A percentile compares a stretch with the other conserved stretches of the same genome.
Evolutionary conservation across 805 yeast species (phyloP).

Genomic region (Priceomyces fermenticarens): DNA sequence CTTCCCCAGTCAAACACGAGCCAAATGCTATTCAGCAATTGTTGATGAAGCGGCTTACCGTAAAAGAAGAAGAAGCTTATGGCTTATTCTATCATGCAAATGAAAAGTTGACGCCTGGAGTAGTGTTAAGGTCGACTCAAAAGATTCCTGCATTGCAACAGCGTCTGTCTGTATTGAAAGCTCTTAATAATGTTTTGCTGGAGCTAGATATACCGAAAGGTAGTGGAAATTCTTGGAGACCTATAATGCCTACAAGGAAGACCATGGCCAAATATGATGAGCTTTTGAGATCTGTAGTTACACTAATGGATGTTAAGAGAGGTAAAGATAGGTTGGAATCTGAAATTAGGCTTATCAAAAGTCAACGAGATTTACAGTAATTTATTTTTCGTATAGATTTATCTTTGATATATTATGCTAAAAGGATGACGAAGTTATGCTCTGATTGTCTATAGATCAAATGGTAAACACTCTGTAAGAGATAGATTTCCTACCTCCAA

Average conservation of each 20-base stretch:
- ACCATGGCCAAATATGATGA: constrained; percentile 77
- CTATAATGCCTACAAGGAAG: constrained; percentile 81
- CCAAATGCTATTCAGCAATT: constrained; percentile 39
- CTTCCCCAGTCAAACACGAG: constrained; percentile 29
- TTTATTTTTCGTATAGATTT: background rate
- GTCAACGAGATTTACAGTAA: constrained; percentile 34
- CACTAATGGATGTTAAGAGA: constrained; percentile 77
- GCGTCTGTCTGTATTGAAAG: constrained; percentile 74
- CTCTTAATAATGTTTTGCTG: constrained; percentile 62
- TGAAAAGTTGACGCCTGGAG: constrained; percentile 77
- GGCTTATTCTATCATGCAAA: constrained; percentile 76
- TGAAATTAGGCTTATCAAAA: constrained; percentile 50
- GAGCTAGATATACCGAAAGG: constrained; percentile 74
- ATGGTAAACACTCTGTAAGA: constrained; percentile 1
- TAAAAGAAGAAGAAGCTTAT: constrained; percentile 78
- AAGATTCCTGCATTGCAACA: constrained; percentile 42
- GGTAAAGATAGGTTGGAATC: constrained; percentile 86
- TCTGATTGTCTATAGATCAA: background rate
- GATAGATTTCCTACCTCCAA: background rate
- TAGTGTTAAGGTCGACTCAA: constrained; percentile 68
- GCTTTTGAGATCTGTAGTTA: constrained; percentile 63
- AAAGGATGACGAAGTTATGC: constrained; percentile 2
- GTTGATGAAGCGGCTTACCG: constrained; percentile 55
- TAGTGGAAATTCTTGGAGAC: constrained; percentile 54
- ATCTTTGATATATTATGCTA: constrained; percentile 1